These are phyloP conservation scores for Didymella segeticola DNA, from an alignment of 2,329 filamentous ascomycete species.

Conservation along the genomic window DNA sequence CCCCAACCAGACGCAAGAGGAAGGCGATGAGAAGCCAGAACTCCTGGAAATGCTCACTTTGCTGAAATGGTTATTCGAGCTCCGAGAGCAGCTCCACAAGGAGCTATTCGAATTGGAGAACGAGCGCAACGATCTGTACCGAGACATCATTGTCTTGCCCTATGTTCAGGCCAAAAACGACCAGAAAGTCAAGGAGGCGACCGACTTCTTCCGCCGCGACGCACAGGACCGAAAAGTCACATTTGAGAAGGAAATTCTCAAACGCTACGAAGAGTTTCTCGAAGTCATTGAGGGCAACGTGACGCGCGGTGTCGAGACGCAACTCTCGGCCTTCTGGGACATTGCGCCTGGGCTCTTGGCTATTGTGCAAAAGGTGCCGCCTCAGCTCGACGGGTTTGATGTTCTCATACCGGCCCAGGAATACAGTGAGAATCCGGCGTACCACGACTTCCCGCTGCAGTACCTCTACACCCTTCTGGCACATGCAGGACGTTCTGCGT, in stretches of 20 bases:
- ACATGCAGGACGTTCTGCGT: slow-evolving; percentile 90
- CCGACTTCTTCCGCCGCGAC: slow-evolving; percentile 83
- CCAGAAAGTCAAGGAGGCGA: slow-evolving; percentile 80
- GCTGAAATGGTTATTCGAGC: slow-evolving; percentile 96
- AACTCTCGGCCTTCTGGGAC: slow-evolving; percentile 96
- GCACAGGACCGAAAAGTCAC: slow-evolving; percentile 72
- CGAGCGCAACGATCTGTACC: slow-evolving; percentile 86
- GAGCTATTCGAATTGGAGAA: slow-evolving; percentile 84
- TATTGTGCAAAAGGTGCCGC: slow-evolving; percentile 80
- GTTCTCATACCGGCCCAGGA: slow-evolving; percentile 81
- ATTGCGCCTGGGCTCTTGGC: slow-evolving; percentile 84
- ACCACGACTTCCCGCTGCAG: slow-evolving; percentile 81
- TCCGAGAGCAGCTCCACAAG: slow-evolving; percentile 84
- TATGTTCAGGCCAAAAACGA: slow-evolving; percentile 76
- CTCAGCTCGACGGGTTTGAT: slow-evolving; percentile 64
- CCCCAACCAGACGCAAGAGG: slow-evolving; percentile 87
- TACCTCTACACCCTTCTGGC: slow-evolving; percentile 86
- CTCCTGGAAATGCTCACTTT: slow-evolving; percentile 92
- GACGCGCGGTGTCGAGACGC: slow-evolving; percentile 84
- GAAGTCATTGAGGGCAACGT: slow-evolving; percentile 84
- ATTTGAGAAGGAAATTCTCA: slow-evolving; percentile 74
- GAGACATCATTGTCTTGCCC: slow-evolving; percentile 80
- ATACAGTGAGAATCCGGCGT: slow-evolving; percentile 83
- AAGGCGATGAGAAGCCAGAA: slow-evolving; percentile 94
- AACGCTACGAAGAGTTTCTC: slow-evolving; percentile 78